Base-by-base conservation (phyloP, 495 filamentous ascomycete species). In the Stereocaulon alpinum region DNA sequence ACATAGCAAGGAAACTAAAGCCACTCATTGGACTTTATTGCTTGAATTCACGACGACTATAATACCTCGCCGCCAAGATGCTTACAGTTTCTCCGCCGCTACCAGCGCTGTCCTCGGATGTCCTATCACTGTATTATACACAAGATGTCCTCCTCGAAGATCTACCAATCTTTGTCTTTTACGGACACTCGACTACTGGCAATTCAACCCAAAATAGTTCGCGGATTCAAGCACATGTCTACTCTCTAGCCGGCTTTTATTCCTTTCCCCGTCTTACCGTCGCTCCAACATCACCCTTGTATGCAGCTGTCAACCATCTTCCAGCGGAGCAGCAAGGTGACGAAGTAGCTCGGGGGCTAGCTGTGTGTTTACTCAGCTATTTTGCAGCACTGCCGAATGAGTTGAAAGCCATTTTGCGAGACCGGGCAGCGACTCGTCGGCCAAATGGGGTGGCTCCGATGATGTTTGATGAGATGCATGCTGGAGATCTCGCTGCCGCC, bases 221-320 rank as follows among this genome's bases (percentile, higher is more conserved):
- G 48, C 86, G 92, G 62, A 89, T 96, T 62, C 92, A 96, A 75
- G 82, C 89, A 59, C 90, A 96, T 72, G 79, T 97, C 71, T 88
- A 92, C 75, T 87, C 86, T 56, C 82, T 88, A 3, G 92, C 89
- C 48, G 93, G 93, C 53, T 86, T 92, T 58, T 83, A 87, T 62
- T 88, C 86, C 56, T 97, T 90, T 69, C 83, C 88, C 60, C 89
- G 93, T 64, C 82, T 98, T 63, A 92, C 89, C 14, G 83, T 96
- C 55, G 93, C 93, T 24, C 92, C 91, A 24, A 91, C 84, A 58
- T 95, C 92, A n/a, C 84, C 93, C n/a, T 83, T 94, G 61, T 98
- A 96, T 70, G 82, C 84, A 59, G 91, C 90, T 34, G 91, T 98
- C 68, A 85, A 86, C 68, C 83, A 94, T 68, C 80, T 99, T n/a